phyloP scores from a whole-genome alignment of 2,329 filamentous ascomycete species.

The Cladosporium sp. region DNA sequence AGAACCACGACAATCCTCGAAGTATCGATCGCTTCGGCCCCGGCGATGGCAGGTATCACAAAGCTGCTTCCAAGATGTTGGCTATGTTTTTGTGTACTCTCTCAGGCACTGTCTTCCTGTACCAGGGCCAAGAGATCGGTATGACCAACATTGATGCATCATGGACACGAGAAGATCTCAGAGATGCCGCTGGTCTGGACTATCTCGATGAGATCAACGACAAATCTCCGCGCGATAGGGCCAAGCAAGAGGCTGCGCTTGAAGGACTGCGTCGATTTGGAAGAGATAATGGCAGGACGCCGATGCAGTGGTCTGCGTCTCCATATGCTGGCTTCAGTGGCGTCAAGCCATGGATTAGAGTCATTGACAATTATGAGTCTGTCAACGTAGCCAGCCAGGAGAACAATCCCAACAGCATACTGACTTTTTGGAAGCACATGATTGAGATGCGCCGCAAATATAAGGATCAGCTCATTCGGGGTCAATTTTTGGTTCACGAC shows the following conservation, averaged over 20 bases:
- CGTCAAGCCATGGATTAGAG: slow-evolving; percentile 62
- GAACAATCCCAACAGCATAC: not conserved
- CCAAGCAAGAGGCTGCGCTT: slow-evolving; percentile 51
- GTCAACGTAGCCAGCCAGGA: not conserved
- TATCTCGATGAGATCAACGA: not conserved
- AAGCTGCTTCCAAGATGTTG: slow-evolving; percentile 55
- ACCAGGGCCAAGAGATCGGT: slow-evolving; percentile 63
- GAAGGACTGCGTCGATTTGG: slow-evolving; percentile 13
- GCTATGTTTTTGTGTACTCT: slow-evolving; percentile 55
- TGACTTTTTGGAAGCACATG: not conserved
- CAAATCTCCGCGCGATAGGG: slow-evolving; percentile 21
- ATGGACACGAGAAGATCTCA: not conserved
- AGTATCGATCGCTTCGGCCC: slow-evolving; percentile 41
- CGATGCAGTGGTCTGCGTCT: slow-evolving; percentile 61
- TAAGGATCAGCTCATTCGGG: not conserved
- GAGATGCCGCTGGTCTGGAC: not conserved
- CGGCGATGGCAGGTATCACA: slow-evolving; percentile 32
- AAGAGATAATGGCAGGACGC: slow-evolving; percentile 37
- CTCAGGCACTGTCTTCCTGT: slow-evolving; percentile 61
- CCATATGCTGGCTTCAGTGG: slow-evolving; percentile 53
- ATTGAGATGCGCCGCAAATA: not conserved
- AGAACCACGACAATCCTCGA: slow-evolving; percentile 63
- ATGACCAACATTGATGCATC: slow-evolving; percentile 60
- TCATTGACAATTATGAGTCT: slow-evolving; percentile 37
- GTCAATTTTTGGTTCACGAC: not conserved